Base-by-base conservation (phyloP, 306 rosid species). In the Dryas drummondii region DNA sequence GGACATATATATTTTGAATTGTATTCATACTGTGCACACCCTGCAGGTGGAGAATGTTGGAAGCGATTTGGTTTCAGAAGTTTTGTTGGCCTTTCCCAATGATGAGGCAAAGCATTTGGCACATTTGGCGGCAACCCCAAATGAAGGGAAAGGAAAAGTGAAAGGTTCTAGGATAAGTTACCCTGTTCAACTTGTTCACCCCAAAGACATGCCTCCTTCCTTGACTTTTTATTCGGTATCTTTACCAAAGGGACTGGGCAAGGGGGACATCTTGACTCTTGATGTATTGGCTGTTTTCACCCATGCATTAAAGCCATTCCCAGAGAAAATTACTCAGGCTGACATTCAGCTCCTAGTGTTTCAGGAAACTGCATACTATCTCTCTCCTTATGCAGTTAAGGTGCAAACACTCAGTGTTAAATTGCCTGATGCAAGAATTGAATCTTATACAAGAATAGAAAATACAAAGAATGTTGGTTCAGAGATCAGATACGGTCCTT, bases 401-500 rank as follows among this genome's bases (percentile, higher is more conserved):
- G 68, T 68, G 49, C 99, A 96, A 79, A 87, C 97, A 32, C 87
- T 96, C 58, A 77, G 69, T 76, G 74, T 96, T 64, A 96, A 89
- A 70, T 74, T 96, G 82, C 99, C 99, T 40, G 97, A 89, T 44
- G 97, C 93, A 37, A 89, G 99, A 71, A 84, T 96, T 75, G 98
- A 96, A 77, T 90, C 97, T 56, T 96, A 86, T 70, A 78, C 99
- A 46, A 96, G 63, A 80, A 47, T 92, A 51, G 96, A 88, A 67
- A 89, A 81, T 69, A 82, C 89, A 0, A 92, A 92, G 83, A 76
- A 82, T 70, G 93, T 87, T 73, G 97, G 97, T 58, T 92, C 99
- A 54, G 99, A 92, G 85, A 85, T 96, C 82, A 96, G 88, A 78
- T 96, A 96, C 15, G 98, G 98, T 80, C 92, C 97, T 46, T 96